Conservation (phyloP, 176 grass and related monocot genomes). For the Avena sativa region DNA sequence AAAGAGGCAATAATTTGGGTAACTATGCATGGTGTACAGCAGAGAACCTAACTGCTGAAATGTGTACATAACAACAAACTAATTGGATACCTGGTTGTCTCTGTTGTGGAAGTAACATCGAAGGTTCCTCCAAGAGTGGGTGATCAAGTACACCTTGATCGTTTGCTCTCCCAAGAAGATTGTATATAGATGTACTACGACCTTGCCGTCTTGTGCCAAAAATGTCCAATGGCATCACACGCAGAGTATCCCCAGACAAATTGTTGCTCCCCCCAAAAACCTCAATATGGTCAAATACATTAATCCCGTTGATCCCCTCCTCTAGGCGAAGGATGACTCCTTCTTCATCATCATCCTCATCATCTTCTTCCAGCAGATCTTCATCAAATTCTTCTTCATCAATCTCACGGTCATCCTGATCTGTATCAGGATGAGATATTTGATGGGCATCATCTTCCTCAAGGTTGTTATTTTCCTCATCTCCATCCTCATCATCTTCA, state of each 20-base stretch:
- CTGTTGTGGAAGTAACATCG: conserved; percentile 66
- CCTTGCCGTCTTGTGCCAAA: conserved; percentile 95
- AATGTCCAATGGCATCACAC: conserved; percentile 98
- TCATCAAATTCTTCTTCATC: conserved; percentile 99
- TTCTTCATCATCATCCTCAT: conserved; percentile 96
- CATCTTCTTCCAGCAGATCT: conserved; percentile 92
- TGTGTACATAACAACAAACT: conserved; percentile 4
- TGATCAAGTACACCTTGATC: conserved; percentile 85
- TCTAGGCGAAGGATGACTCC: conserved; percentile 90
- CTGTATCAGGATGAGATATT: conserved; percentile 90
- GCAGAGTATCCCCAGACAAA: conserved; percentile 74
- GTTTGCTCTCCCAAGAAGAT: conserved; percentile 81
- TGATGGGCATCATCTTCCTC: conserved; percentile 87
- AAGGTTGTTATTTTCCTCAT: conserved; percentile 84
- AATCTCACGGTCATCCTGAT: conserved; percentile 97
- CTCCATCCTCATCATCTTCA: conserved; percentile 78
- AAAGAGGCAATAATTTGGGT: conserved; percentile 36
- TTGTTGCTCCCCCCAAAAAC: conserved; percentile 80
- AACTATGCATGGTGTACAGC: conserved; percentile 3
- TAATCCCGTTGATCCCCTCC: conserved; percentile 98
- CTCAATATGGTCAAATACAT: conserved; percentile 99
- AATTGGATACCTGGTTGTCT: conserved; percentile 75
- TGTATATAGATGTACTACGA: conserved; percentile 95
- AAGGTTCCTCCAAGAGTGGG: conserved; percentile 88
- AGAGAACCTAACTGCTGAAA: conserved; percentile 17